Percentiles rank a stretch among this genome's conserved stretches.
Evolutionary conservation across 2,329 filamentous ascomycete genomes (phyloP).

Genomic region (Trichoderma sp.): DNA sequence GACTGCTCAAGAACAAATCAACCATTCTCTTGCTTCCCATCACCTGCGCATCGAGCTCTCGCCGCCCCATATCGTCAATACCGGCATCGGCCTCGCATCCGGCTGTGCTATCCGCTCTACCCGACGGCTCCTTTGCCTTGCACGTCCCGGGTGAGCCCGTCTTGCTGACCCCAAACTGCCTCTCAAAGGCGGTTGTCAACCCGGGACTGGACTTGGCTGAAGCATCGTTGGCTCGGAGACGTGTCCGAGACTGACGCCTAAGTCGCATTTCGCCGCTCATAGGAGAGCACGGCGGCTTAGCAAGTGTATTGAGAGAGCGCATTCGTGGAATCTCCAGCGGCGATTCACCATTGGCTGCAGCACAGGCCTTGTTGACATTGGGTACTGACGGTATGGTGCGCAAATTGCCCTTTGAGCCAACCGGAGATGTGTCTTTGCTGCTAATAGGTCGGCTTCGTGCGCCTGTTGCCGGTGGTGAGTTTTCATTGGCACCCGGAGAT

Average conservation of each 20-base stretch:
- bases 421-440: constrained; percentile 8
- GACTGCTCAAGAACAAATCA: constrained; percentile 54
- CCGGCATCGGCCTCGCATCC: background rate
- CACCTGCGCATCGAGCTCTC: constrained; percentile 36
- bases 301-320: constrained; percentile 34
- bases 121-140: constrained; percentile 2
- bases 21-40: constrained; percentile 56
- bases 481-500: constrained; percentile 22
- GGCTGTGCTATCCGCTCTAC: background rate
- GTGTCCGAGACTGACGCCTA: constrained; percentile 31
- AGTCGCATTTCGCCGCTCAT: constrained; percentile 28
- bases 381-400: constrained; percentile 34
- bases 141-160: constrained; percentile 30
- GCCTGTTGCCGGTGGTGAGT: constrained; percentile 17
- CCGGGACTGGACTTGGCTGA: constrained; percentile 37
- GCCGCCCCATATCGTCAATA: constrained; percentile 1
- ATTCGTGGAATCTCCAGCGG: constrained; percentile 28
- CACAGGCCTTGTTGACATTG: constrained; percentile 25
- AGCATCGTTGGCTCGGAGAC: constrained; percentile 26
- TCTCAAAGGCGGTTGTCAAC: constrained; percentile 29
- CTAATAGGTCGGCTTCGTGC: background rate
- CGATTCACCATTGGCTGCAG: background rate
- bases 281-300: constrained; percentile 24
- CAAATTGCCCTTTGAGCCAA: constrained; percentile 28
- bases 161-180: constrained; percentile 29